Base-by-base conservation (phyloP, 495 filamentous ascomycete genomes). In the Chaetomium fimeti region DNA sequence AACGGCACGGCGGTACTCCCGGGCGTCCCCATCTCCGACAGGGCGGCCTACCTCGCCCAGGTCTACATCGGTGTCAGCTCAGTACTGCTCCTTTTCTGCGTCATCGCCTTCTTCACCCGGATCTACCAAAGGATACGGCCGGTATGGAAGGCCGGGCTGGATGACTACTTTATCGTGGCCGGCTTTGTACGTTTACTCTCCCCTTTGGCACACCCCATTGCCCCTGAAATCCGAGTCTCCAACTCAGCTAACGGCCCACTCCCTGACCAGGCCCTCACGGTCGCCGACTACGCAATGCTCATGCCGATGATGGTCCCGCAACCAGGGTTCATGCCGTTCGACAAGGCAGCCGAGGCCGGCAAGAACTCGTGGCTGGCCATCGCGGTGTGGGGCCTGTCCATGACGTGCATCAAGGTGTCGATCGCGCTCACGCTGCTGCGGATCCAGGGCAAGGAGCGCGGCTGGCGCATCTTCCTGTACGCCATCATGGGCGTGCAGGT, bases 391-490 rank as follows among this genome's bases (percentile, higher is more conserved):
- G 71, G 71, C 15, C 28, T 73, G 6, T 40, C 71, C 52, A 73
- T 73, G 71, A 69, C 69, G 0, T 71, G 64, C 67, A 67, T 73
- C 63, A 73, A 73, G 60, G 45, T 69, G 8, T 73, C 71, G 5
- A 73, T 71, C 56, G 69, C 68, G 4, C 54, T 71, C 29, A 73
- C 71, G 0, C 62, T 73, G 9, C 65, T 73, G 1, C 71, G 71
- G n/a, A 71, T 73, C 62, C 66, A 67, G 24, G 58, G 57, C 29
- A 65, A 62, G 24, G 43, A 84, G 83, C 63, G 78, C 11, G 43
- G 59, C 2, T 73, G 71, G 71, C 62, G 73, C 45, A 72, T 89
- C 57, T 85, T 82, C 7, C 77, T 89, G 52, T 86, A 82, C 74
- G 77, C 76, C 54, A 71, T 75, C 43, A 75, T 76, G 3, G 80